Conservation (phyloP, 2,329 filamentous ascomycete species). For the Monilinia aucupariae region DNA sequence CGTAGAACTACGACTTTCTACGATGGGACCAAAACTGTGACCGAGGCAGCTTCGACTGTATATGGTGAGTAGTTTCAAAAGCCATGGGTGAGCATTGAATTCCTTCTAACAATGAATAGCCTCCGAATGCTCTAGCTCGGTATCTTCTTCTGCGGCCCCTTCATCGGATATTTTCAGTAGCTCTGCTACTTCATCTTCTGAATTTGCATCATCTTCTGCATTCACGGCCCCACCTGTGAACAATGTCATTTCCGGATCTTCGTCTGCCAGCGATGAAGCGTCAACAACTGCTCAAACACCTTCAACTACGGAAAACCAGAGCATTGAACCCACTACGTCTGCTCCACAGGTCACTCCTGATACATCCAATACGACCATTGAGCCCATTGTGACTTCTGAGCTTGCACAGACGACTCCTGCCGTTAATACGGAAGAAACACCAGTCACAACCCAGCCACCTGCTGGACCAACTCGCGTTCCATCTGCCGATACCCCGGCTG, state of each 20-base stretch:
- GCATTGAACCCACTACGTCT: background rate
- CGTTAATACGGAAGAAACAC: background rate
- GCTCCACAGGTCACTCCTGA: background rate
- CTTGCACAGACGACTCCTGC: background rate
- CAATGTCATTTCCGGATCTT: background rate
- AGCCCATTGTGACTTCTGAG: background rate
- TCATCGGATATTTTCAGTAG: background rate
- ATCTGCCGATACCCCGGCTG: background rate
- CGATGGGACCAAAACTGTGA: background rate
- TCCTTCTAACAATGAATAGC: background rate
- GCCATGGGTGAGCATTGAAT: background rate
- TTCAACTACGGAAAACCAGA: background rate
- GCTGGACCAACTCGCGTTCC: background rate
- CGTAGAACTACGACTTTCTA: conserved; percentile 3
- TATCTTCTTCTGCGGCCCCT: background rate
- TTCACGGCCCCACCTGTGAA: background rate
- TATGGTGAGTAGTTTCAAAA: background rate
- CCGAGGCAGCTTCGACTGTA: background rate
- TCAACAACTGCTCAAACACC: background rate
- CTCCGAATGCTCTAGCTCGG: background rate
- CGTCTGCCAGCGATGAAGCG: background rate
- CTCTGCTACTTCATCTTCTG: background rate
- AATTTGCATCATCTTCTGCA: background rate
- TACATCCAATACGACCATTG: background rate
- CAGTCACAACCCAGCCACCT: background rate